phyloP scores from a whole-genome alignment of 1,284 basidiomycete species.

The Laetiporus sulphureus region DNA sequence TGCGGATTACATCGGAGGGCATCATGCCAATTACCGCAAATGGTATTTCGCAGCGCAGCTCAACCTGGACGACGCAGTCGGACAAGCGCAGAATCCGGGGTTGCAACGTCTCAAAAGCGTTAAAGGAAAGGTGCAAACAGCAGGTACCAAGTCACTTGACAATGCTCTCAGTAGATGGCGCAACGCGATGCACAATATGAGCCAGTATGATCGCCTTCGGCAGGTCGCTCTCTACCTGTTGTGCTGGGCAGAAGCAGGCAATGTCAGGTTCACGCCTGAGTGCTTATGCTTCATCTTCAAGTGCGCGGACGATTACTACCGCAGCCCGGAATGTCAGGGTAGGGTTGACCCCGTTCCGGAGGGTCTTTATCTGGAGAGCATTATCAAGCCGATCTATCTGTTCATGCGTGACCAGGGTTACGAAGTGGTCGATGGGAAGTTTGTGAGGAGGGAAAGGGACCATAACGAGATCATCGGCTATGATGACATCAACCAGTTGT shows the following conservation, averaged over 20 bases:
- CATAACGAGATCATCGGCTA: constrained; percentile 97
- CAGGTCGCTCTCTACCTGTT: constrained; percentile 95
- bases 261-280: constrained; percentile 95
- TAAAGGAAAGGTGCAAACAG: constrained; percentile 53
- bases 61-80: constrained; percentile 98
- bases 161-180: constrained; percentile 92
- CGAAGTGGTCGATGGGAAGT: constrained; percentile 93
- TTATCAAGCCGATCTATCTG: constrained; percentile 93
- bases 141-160: constrained; percentile 83
- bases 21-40: constrained; percentile 94
- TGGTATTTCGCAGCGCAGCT: constrained; percentile 99
- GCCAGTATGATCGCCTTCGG: constrained; percentile 94
- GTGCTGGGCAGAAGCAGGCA: constrained; percentile 98
- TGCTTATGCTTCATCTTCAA: constrained; percentile 99
- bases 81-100: constrained; percentile 90
- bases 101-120: constrained; percentile 85
- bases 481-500: constrained; percentile 98
- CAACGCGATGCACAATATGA: constrained; percentile 99
- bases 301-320: constrained; percentile 99
- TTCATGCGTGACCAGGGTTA: constrained; percentile 98
- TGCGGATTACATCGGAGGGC: constrained; percentile 98
- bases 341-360: constrained; percentile 91
- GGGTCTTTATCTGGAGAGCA: constrained; percentile 86
- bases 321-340: constrained; percentile 97
- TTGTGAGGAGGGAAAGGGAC: constrained; percentile 90